Evolutionary conservation across 2,329 filamentous ascomycete species (phyloP).

Genomic region (Pestalotiopsis sp.): DNA sequence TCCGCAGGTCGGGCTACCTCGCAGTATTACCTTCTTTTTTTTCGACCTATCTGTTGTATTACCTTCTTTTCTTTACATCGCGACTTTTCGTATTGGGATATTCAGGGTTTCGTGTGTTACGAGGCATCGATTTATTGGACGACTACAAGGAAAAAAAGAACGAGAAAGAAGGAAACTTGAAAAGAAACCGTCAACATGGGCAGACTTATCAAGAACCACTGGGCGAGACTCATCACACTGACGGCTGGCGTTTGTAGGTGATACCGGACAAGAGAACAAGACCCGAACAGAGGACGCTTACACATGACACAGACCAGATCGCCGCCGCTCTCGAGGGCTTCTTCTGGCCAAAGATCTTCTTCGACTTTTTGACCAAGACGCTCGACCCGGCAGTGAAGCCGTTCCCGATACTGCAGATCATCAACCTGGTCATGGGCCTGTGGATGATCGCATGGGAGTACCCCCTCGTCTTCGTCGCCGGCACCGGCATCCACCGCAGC

Average conservation of each 20-base stretch:
- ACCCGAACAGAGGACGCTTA: neutral
- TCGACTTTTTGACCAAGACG: slow-evolving; percentile 92
- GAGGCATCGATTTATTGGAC: neutral
- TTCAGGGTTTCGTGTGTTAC: slow-evolving; percentile 18
- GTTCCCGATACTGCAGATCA: slow-evolving; percentile 82
- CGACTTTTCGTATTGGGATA: slow-evolving; percentile 22
- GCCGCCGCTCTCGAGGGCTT: slow-evolving; percentile 82
- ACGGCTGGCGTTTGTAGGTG: slow-evolving; percentile 67
- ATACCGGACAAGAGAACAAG: slow-evolving; percentile 27
- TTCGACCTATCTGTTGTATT: slow-evolving; percentile 18
- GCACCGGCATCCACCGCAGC: slow-evolving; percentile 78
- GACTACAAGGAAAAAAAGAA: slow-evolving; percentile 23
- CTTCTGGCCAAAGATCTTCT: slow-evolving; percentile 99
- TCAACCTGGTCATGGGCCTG: slow-evolving; percentile 85
- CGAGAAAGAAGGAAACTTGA: slow-evolving; percentile 21
- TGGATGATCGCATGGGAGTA: slow-evolving; percentile 86
- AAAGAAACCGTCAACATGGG: slow-evolving; percentile 67
- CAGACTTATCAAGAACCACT: slow-evolving; percentile 99
- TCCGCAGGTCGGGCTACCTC: slow-evolving; percentile 59
- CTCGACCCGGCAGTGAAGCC: slow-evolving; percentile 86
- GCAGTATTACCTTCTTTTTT: slow-evolving; percentile 30
- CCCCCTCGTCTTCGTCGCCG: slow-evolving; percentile 79
- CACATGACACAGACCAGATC: slow-evolving; percentile 71
- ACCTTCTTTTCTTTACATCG: slow-evolving; percentile 22
- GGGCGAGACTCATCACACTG: slow-evolving; percentile 91